Percentiles rank a stretch among this genome's conserved stretches.
These are phyloP conservation scores for Crithidia fasciculata DNA, from an alignment of 208 protist genomes.

Conservation along the genomic window DNA sequence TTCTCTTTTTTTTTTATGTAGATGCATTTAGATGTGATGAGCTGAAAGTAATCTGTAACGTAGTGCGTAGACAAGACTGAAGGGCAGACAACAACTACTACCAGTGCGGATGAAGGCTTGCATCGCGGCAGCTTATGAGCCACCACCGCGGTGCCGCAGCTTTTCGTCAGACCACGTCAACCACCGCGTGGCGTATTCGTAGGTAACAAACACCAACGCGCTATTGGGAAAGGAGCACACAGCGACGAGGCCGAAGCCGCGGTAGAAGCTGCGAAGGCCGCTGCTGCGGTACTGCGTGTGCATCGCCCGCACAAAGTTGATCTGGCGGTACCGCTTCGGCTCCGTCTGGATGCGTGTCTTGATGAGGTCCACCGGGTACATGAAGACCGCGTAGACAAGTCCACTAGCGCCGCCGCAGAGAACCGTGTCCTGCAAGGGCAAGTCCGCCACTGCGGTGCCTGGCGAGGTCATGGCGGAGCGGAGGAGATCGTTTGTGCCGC, in stretches of 20 bases:
- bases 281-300: conserved; percentile 47
- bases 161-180: background rate
- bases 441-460: conserved; percentile 23
- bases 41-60: too few relatives aligned
- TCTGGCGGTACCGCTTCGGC: conserved; percentile 19
- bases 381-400: conserved; percentile 61
- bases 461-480: conserved; percentile 40
- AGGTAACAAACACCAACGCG: conserved; percentile 56
- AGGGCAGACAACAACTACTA: too few relatives aligned
- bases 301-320: conserved; percentile 36
- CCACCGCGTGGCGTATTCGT: conserved; percentile 30
- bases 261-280: conserved; percentile 64
- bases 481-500: conserved; percentile 67
- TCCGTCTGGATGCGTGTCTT: conserved; percentile 88
- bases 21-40: too few relatives aligned
- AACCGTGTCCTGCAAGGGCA: conserved; percentile 45
- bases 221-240: conserved; percentile 78
- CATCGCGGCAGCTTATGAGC: too few relatives aligned
- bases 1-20: too few relatives aligned
- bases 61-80: too few relatives aligned
- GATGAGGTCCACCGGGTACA: conserved; percentile 82
- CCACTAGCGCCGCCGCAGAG: conserved; percentile 66
- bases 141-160: background rate
- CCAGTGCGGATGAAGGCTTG: too few relatives aligned
- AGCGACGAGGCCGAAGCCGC: conserved; percentile 66